A percentile compares a stretch with the other conserved stretches of the same genome.
phyloP scores from a whole-genome alignment of 495 filamentous ascomycete genomes.

The Diplogelasinospora grovesii region DNA sequence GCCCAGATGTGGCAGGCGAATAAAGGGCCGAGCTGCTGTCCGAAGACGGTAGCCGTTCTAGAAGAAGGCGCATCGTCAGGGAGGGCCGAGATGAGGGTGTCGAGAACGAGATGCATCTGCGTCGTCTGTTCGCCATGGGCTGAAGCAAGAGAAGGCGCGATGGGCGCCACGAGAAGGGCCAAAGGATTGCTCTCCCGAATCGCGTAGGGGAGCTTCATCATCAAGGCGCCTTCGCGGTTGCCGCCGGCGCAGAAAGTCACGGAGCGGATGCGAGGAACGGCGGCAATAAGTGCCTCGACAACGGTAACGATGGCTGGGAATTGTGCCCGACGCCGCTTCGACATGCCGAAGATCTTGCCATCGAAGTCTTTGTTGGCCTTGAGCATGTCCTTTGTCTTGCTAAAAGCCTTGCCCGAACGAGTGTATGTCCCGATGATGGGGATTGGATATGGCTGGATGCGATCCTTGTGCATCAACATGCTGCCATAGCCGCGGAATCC shows the following conservation, averaged over 20 bases:
- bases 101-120: conserved; percentile 41
- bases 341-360: conserved; percentile 70
- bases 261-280: conserved; percentile 62
- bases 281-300: conserved; percentile 61
- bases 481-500: conserved; percentile 90
- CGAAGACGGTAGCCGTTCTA: conserved; percentile 37
- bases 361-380: conserved; percentile 46
- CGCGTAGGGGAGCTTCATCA: conserved; percentile 52
- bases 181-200: conserved; percentile 62
- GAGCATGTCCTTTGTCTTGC: conserved; percentile 52
- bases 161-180: conserved; percentile 23
- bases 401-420: conserved; percentile 54
- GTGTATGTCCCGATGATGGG: conserved; percentile 78
- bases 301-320: conserved; percentile 79
- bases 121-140: conserved; percentile 13
- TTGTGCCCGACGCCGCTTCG: conserved; percentile 70
- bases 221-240: conserved; percentile 76
- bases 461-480: conserved; percentile 65
- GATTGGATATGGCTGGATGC: conserved; percentile 70
- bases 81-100: conserved; percentile 47
- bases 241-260: conserved; percentile 81
- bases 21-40: conserved; percentile 32
- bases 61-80: conserved; percentile 45
- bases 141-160: neutral
- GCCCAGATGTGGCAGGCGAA: conserved; percentile 41